phyloP scores from a whole-genome alignment of 2,329 filamentous ascomycete species.

The Hypoxylon sp. region DNA sequence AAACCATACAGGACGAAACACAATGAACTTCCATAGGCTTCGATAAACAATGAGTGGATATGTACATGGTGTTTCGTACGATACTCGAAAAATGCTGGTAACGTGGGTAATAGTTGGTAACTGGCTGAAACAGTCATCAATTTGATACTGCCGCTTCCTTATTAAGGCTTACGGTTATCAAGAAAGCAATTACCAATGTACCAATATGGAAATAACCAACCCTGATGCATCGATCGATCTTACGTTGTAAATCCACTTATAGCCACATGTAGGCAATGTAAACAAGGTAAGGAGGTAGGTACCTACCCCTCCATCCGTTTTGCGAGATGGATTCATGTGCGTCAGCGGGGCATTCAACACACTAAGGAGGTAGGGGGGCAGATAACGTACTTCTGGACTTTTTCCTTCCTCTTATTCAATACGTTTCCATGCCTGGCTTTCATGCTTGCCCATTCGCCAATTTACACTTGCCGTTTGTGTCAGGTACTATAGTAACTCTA shows the following conservation, averaged over 20 bases:
- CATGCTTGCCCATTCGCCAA: slow-evolving; percentile 8
- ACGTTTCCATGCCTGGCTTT: slow-evolving; percentile 4
- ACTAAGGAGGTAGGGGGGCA: slow-evolving; percentile 25
- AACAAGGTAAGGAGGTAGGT: slow-evolving; percentile 11
- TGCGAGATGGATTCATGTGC: slow-evolving; percentile 31
- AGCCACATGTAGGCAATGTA: background rate
- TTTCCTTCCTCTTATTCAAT: slow-evolving; percentile 21
- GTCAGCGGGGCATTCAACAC: slow-evolving; percentile 41
- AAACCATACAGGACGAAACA: background rate
- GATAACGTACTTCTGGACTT: slow-evolving; percentile 35
- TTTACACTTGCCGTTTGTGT: slow-evolving; percentile 30
- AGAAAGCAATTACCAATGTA: slow-evolving; percentile 31
- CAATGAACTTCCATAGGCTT: background rate
- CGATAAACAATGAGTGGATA: background rate
- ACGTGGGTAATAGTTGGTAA: slow-evolving; percentile 10
- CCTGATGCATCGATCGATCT: slow-evolving; percentile 23
- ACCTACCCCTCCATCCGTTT: slow-evolving; percentile 33
- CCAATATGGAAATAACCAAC: slow-evolving; percentile 29
- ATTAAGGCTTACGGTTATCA: slow-evolving; percentile 14
- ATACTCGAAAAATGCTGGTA: background rate
- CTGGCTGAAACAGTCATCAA: slow-evolving; percentile 22
- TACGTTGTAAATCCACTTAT: slow-evolving; percentile 18
- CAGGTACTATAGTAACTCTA: slow-evolving; percentile 1
- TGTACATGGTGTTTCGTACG: background rate
- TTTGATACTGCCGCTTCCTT: slow-evolving; percentile 16